phyloP scores from a whole-genome alignment of 192 early-diverging fungal species.

The Backusella australiensis region DNA sequence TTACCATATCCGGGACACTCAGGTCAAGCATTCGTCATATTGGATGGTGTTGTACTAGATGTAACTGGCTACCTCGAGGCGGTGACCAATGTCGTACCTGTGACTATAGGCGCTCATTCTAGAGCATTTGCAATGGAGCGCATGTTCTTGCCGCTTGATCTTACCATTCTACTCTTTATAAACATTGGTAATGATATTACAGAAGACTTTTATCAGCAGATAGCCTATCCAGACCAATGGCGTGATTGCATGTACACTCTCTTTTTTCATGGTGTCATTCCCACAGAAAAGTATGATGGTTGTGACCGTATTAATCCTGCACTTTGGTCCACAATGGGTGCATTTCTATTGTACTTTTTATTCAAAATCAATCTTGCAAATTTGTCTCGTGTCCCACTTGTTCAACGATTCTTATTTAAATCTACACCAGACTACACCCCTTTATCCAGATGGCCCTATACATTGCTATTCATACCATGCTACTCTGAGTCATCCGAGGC shows the following conservation, averaged over 20 bases:
- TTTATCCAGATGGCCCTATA: slow-evolving; percentile 18
- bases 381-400: slow-evolving; percentile 22
- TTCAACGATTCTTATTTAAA: slow-evolving; percentile 20
- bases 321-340: slow-evolving; percentile 28
- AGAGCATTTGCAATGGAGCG: slow-evolving; percentile 28
- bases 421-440: background rate
- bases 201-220: slow-evolving; percentile 22
- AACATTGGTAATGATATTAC: slow-evolving; percentile 33
- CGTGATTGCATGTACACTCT: slow-evolving; percentile 21
- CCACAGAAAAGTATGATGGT: slow-evolving; percentile 11
- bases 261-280: slow-evolving; percentile 28
- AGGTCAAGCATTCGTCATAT: slow-evolving; percentile 21
- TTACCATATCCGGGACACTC: slow-evolving; percentile 9
- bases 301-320: slow-evolving; percentile 29
- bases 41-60: slow-evolving; percentile 34
- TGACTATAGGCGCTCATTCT: slow-evolving; percentile 12
- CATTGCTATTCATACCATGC: slow-evolving; percentile 61
- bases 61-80: slow-evolving; percentile 32
- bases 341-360: slow-evolving; percentile 23
- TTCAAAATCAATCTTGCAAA: slow-evolving; percentile 35
- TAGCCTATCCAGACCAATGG: slow-evolving; percentile 7
- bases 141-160: slow-evolving; percentile 32
- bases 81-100: slow-evolving; percentile 18
- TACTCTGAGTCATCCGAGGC: slow-evolving; percentile 67
- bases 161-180: slow-evolving; percentile 23